Conservation (phyloP, 2,329 filamentous ascomycete genomes). For the Ophiostoma quercus region DNA sequence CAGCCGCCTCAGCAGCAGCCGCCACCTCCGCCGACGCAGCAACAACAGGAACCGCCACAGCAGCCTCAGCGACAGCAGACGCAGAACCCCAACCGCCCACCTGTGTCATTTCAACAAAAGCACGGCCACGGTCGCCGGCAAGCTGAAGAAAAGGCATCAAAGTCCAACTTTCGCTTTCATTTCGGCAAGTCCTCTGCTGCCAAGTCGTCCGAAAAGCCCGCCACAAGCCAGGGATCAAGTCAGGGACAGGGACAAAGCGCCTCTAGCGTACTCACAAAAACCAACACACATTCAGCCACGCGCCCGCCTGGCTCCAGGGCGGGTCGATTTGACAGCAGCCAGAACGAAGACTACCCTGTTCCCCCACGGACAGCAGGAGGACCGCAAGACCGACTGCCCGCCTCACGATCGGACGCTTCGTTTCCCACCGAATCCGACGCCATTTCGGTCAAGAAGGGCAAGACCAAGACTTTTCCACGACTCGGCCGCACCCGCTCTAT, state of each 20-base stretch:
- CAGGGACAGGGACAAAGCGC: not conserved
- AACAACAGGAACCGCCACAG: constrained; percentile 26
- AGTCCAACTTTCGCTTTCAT: constrained; percentile 48
- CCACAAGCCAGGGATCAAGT: not conserved
- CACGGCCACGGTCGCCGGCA: constrained; percentile 29
- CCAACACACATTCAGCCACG: constrained; percentile 30
- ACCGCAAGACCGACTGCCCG: constrained; percentile 30
- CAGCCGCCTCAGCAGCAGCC: constrained; percentile 30
- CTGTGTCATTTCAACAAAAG: constrained; percentile 29
- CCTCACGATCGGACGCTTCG: constrained; percentile 51
- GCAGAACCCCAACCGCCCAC: constrained; percentile 21
- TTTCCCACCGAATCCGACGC: constrained; percentile 30
- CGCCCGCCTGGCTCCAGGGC: not conserved
- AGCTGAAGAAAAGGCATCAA: constrained; percentile 42
- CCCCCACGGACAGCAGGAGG: constrained; percentile 15
- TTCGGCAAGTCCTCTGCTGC: constrained; percentile 41
- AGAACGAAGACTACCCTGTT: constrained; percentile 25
- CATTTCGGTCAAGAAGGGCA: constrained; percentile 42
- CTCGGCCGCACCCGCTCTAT: constrained; percentile 49
- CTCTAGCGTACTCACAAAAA: not conserved
- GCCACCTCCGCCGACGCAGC: constrained; percentile 25
- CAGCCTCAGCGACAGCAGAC: constrained; percentile 25
- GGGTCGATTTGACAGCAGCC: constrained; percentile 32
- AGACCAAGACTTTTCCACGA: constrained; percentile 52
- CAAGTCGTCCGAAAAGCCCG: constrained; percentile 38